Evolutionary conservation across 176 grass and related monocot genomes (phyloP), one percentile per base, ranked within the genome.

Genomic region (Dactylis glomerata): DNA sequence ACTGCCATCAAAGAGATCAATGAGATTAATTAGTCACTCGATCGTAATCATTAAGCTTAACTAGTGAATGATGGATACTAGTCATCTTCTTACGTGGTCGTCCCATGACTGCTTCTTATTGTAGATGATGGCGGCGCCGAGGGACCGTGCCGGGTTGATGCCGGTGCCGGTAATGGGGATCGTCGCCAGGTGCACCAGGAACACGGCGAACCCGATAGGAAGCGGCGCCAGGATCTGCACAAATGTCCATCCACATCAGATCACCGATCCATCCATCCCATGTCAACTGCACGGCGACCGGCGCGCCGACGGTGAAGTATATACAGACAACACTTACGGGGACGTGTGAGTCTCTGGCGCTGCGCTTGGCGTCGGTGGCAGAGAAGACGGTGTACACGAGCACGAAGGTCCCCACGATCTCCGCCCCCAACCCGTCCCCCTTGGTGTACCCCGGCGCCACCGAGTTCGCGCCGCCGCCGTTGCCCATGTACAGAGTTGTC

Each of bases 101-200:
- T 86, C 46, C 95, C 95, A 94, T 61, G 90, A 84, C 38, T 92
- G 88, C 27, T 49, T 73, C 68, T 80, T 82, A 88, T 97, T 89
- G 90, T 94, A 97, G 86, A 97, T 75, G 45, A 97, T 94, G 8
- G 90, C 95, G 5, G 95, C 95, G 4, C 95, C 95, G 16, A 97
- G 91, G 75, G 90, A 94, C 47, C 95, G 72, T 1, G 95, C 95
- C 0, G 95, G 95, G 67, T 97, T 97, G 84, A 97, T 97, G 30
- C 94, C 94, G 17, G 94, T 97, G 28, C 95, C 92, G 13, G 95
- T 97, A 84, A 97, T 94, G 79, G 95, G 95, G 78, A 97, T 93
- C 63, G 95, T 97, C 11, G 95, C 95, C 28, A 97, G 89, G 88
- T 97, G 95, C n/a, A 97, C 95, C 10, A 97, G 86, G 82, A 97